Percentiles rank a stretch among this genome's conserved stretches.
Evolutionary conservation across 2,329 filamentous ascomycete species (phyloP).

Genomic region (Stemphylium vesicarium): DNA sequence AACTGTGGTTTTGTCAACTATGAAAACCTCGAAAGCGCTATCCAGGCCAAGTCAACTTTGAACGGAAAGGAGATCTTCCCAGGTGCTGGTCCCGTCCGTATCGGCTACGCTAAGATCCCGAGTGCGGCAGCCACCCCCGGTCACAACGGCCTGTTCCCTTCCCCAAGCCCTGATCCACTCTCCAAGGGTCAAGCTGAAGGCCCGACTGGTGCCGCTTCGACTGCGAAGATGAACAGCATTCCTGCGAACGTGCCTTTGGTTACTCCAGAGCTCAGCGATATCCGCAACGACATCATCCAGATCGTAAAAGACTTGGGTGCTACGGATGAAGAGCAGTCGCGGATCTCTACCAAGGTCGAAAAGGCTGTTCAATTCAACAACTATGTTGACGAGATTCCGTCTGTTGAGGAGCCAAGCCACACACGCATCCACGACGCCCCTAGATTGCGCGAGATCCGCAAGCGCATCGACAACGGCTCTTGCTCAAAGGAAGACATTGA

Average conservation of each 20-base stretch:
- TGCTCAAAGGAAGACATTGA: constrained; percentile 88
- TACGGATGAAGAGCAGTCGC: constrained; percentile 74
- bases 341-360: constrained; percentile 76
- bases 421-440: constrained; percentile 91
- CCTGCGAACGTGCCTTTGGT: constrained; percentile 63
- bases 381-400: constrained; percentile 84
- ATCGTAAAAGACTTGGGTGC: constrained; percentile 92
- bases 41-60: constrained; percentile 83
- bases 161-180: constrained; percentile 88
- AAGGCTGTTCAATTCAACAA: constrained; percentile 75
- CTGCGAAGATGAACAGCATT: constrained; percentile 40
- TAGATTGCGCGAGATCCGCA: constrained; percentile 92
- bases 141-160: constrained; percentile 84
- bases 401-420: constrained; percentile 85
- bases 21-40: constrained; percentile 86
- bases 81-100: constrained; percentile 89
- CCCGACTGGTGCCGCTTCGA: constrained; percentile 45
- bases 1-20: constrained; percentile 99
- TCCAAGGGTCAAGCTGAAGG: constrained; percentile 57
- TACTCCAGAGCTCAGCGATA: constrained; percentile 75
- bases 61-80: constrained; percentile 99
- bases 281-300: constrained; percentile 80
- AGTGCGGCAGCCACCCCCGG: constrained; percentile 88
- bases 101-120: constrained; percentile 96
- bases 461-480: constrained; percentile 95